phyloP scores from a whole-genome alignment of 1,284 basidiomycete species.

The Cutaneotrichosporon curvatum region DNA sequence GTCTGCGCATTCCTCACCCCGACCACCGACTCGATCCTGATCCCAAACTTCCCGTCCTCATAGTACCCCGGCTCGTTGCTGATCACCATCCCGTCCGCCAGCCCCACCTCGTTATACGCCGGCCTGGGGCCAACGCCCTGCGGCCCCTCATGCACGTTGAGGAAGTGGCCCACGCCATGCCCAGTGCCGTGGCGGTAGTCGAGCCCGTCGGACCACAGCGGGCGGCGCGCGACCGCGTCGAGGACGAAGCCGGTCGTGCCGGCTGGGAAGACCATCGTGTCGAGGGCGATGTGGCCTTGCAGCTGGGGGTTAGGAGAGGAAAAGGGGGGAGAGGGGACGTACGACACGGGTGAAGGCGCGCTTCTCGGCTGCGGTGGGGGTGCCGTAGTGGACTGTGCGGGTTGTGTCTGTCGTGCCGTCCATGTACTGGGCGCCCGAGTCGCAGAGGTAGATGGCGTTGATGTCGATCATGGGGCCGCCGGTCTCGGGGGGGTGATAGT shows the following conservation, averaged over 20 bases:
- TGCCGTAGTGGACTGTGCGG: constrained; percentile 87
- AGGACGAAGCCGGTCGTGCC: constrained; percentile 60
- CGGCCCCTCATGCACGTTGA: constrained; percentile 92
- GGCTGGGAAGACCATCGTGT: constrained; percentile 73
- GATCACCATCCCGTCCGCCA: constrained; percentile 79
- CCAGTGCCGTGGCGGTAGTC: constrained; percentile 74
- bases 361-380: constrained; percentile 71
- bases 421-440: constrained; percentile 84
- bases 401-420: constrained; percentile 94
- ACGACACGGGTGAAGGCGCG: constrained; percentile 81
- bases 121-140: constrained; percentile 79
- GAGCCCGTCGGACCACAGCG: constrained; percentile 86
- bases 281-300: constrained; percentile 43
- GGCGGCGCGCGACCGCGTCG: constrained; percentile 74
- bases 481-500: constrained; percentile 74
- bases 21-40: constrained; percentile 86
- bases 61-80: constrained; percentile 95
- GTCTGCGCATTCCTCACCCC: constrained; percentile 66
- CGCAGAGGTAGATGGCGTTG: constrained; percentile 87
- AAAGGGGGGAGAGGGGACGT: not conserved
- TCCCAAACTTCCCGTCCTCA: constrained; percentile 82
- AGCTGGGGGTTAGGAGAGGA: not conserved
- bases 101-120: constrained; percentile 53
- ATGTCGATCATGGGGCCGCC: constrained; percentile 67
- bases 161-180: constrained; percentile 84